Conservation (phyloP, 225 moss, liverwort and hornwort species). For the Pseudisothecium myosuroides region DNA sequence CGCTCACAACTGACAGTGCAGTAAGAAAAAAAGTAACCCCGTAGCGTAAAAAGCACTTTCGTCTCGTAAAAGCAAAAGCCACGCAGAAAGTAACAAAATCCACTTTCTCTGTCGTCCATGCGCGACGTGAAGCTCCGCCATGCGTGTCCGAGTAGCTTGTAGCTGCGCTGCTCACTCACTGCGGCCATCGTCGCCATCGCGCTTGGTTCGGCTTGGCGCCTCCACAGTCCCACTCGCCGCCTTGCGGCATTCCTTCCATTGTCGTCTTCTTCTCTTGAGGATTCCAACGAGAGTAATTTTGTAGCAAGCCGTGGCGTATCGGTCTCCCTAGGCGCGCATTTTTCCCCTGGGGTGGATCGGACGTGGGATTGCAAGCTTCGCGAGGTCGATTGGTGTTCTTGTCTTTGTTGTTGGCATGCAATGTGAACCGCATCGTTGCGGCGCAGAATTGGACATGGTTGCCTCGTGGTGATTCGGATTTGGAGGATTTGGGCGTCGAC, state of each 20-base stretch:
- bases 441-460: constrained; percentile 4
- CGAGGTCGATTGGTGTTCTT: not conserved
- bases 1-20: not conserved
- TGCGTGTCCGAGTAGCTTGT: not conserved
- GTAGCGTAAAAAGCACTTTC: not conserved
- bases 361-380: not conserved
- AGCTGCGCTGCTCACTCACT: not conserved
- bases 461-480: not conserved
- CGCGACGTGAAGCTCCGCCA: not conserved
- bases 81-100: not conserved
- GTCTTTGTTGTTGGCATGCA: not conserved
- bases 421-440: constrained; percentile 5
- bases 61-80: not conserved
- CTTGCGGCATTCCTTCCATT: not conserved
- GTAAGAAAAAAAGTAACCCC: not conserved
- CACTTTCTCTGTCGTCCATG: not conserved
- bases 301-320: not conserved
- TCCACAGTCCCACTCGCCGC: not conserved
- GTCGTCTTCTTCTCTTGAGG: not conserved
- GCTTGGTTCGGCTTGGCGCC: not conserved
- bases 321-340: not conserved
- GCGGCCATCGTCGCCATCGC: not conserved
- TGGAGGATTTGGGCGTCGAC: not conserved
- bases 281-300: not conserved
- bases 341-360: not conserved